A percentile compares a stretch with the other conserved stretches of the same genome.
phyloP scores from a whole-genome alignment of 495 filamentous ascomycete species.

The Tuber magnatum region DNA sequence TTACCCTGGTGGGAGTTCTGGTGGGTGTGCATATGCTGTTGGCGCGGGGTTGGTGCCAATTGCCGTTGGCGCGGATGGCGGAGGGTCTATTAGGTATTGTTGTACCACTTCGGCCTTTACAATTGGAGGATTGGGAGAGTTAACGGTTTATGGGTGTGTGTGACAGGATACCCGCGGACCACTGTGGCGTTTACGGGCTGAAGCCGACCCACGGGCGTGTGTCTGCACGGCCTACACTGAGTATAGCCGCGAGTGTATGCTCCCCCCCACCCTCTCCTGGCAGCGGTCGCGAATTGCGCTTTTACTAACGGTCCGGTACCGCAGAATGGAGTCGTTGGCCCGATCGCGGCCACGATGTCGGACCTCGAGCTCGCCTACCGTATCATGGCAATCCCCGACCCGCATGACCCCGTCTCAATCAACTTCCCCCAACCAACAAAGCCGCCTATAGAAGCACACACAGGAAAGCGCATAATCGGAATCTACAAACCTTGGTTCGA shows the following conservation, averaged over 20 bases:
- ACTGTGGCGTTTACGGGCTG: constrained; percentile 81
- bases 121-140: not conserved
- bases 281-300: constrained; percentile 9
- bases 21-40: constrained; percentile 73
- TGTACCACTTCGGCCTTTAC: not conserved
- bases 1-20: constrained; percentile 85
- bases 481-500: constrained; percentile 71
- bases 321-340: constrained; percentile 55
- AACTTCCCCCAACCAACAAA: constrained; percentile 30
- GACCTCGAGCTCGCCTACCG: constrained; percentile 81
- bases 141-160: not conserved
- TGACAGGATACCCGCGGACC: constrained; percentile 62
- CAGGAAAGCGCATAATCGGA: constrained; percentile 54
- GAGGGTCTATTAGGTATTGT: constrained; percentile 59
- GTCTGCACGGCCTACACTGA: constrained; percentile 54
- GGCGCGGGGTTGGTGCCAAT: constrained; percentile 71
- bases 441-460: constrained; percentile 43
- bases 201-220: constrained; percentile 77
- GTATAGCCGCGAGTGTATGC: constrained; percentile 47
- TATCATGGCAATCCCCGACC: constrained; percentile 65
- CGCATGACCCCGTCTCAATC: constrained; percentile 35
- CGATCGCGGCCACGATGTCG: constrained; percentile 66
- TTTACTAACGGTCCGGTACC: not conserved
- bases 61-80: constrained; percentile 76
- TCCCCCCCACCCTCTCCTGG: constrained; percentile 22